These are phyloP conservation scores for Plasmodium berghei DNA, from an alignment of 169 alveolate species.

Conservation along the genomic window DNA sequence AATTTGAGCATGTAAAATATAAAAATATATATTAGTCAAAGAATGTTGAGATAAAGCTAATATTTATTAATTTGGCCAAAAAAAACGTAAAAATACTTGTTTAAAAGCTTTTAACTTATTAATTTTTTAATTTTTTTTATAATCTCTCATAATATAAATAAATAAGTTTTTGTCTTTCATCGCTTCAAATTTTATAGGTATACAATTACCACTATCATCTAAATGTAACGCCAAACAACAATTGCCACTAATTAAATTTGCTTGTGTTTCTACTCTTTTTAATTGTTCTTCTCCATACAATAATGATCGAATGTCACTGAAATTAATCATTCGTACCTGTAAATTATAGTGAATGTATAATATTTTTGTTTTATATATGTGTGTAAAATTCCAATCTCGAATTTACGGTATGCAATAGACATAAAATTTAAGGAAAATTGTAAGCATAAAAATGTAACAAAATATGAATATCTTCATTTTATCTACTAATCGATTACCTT, in stretches of 20 bases:
- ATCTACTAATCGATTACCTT: slow-evolving; percentile 26
- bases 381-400: too few relatives aligned
- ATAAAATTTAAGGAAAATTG: too few relatives aligned
- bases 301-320: slow-evolving; percentile 82
- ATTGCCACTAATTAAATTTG: slow-evolving; percentile 82
- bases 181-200: slow-evolving; percentile 87
- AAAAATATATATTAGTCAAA: background rate
- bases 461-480: slow-evolving; percentile 1
- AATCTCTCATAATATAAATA: slow-evolving; percentile 82
- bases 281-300: slow-evolving; percentile 89
- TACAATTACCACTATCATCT: slow-evolving; percentile 90
- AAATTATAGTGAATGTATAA: background rate
- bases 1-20: background rate
- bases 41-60: slow-evolving; percentile 5
- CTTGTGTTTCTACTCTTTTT: slow-evolving; percentile 88
- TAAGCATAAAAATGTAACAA: too few relatives aligned
- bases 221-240: slow-evolving; percentile 89
- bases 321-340: slow-evolving; percentile 85
- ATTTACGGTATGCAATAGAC: too few relatives aligned
- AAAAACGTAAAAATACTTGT: slow-evolving; percentile 25
- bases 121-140: slow-evolving; percentile 74
- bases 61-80: slow-evolving; percentile 34
- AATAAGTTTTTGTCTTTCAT: slow-evolving; percentile 87
- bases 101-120: slow-evolving; percentile 29
- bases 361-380: too few relatives aligned